Base-by-base conservation (phyloP, 2,329 filamentous ascomycete species). In the Neodidymelliopsis sp. region DNA sequence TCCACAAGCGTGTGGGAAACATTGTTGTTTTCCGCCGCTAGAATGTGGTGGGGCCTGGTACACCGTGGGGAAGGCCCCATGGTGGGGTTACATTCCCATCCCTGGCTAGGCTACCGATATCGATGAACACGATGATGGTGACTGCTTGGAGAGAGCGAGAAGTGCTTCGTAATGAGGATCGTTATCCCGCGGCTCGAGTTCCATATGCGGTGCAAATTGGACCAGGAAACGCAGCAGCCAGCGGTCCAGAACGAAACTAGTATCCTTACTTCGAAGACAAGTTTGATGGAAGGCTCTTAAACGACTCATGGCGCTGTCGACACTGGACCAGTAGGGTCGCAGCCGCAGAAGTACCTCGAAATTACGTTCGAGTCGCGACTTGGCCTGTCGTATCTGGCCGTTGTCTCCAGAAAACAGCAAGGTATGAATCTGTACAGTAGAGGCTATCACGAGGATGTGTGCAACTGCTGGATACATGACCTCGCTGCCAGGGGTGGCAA, bases 181-280 rank as follows among this genome's bases (percentile, higher is more conserved):
- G 22, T 63, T 62, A 25, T 63, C 60, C 31, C 60, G 55, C 42
- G 60, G 60, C 45, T 63, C 60, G 18, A 59, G 57, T 43, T 63
- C 60, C 57, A 63, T 60, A 19, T 63, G 60, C 42, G 60, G 60
- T 4, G 60, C 59, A 39, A 63, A 63, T 18, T 63, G 60, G 10
- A 63, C 59, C 15, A 63, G 48, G 46, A 63, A 63, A 30, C 60
- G 59, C 35, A 63, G 24, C 28, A 63, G 36, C 60, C 60, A 63
- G 34, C 60, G 50, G 39, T 63, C 60, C 22, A 63, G 41, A 36
- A 63, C 59, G 20, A 63, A 63, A 39, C 60, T 63, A 1, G 60
- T 63, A n/a, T 63, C 60, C 36, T 60, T 63, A 27, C 59, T 59
- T 53, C 59, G 50, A 8, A 63, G 47, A 39, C 60, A 63, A 18